phyloP scores from a whole-genome alignment of 495 filamentous ascomycete genomes.

The Lophiotrema nucula region DNA sequence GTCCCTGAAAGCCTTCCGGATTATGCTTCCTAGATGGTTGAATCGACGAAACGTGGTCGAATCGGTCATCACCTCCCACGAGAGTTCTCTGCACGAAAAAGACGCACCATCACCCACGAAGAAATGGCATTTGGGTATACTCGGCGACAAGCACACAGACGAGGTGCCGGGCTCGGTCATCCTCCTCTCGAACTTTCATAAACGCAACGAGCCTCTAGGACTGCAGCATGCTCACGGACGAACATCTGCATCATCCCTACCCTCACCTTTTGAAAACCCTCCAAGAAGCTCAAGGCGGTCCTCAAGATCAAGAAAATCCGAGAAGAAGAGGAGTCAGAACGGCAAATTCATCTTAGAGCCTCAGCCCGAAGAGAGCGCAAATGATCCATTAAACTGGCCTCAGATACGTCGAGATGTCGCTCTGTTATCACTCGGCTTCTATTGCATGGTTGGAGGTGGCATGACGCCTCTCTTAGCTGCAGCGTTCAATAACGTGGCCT shows the following conservation, averaged over 20 bases:
- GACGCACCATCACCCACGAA: not conserved
- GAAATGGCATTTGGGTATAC: conserved; percentile 76
- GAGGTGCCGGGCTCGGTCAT: conserved; percentile 90
- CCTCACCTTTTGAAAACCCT: conserved; percentile 53
- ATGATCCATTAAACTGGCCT: conserved; percentile 95
- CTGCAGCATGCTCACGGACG: conserved; percentile 71
- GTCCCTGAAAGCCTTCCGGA: too few relatives aligned
- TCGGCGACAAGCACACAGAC: conserved; percentile 79
- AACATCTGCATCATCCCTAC: conserved; percentile 74
- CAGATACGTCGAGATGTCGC: conserved; percentile 78
- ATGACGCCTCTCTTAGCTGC: conserved; percentile 91
- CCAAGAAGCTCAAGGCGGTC: conserved; percentile 33
- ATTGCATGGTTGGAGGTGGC: conserved; percentile 88
- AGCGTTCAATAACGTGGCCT: conserved; percentile 79
- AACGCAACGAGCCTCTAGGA: conserved; percentile 80
- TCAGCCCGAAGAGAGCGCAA: conserved; percentile 84
- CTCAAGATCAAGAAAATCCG: conserved; percentile 36
- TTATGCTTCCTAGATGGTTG: too few relatives aligned
- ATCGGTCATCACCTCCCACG: not conserved
- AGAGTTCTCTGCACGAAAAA: not conserved
- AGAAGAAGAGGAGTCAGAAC: conserved; percentile 74
- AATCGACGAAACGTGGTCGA: too few relatives aligned
- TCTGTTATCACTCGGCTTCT: conserved; percentile 80
- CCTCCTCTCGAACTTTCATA: conserved; percentile 60
- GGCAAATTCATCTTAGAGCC: conserved; percentile 87